A percentile compares a stretch with the other conserved stretches of the same genome.
Evolutionary conservation across 768 basidiomycete species (phyloP).

Genomic region (Kockovaella imperatae): DNA sequence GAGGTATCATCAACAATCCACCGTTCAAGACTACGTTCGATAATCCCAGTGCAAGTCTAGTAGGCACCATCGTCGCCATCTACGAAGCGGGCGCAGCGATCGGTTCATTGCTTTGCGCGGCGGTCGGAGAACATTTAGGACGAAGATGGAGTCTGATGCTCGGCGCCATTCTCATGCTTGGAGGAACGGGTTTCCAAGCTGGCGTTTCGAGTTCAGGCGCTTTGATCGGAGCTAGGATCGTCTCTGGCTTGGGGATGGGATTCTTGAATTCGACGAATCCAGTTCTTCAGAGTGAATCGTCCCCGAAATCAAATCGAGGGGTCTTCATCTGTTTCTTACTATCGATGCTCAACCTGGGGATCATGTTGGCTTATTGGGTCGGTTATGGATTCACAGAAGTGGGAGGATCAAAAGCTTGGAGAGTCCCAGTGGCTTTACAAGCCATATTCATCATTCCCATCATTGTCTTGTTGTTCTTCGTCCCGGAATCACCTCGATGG

Average conservation of each 20-base stretch:
- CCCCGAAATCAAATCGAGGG: slow-evolving; percentile 25
- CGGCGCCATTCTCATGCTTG: slow-evolving; percentile 28
- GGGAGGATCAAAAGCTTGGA: slow-evolving; percentile 19
- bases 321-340: slow-evolving; percentile 24
- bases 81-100: slow-evolving; percentile 20
- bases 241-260: slow-evolving; percentile 29
- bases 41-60: slow-evolving; percentile 1
- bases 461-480: slow-evolving; percentile 19
- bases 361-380: slow-evolving; percentile 29
- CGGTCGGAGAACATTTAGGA: slow-evolving; percentile 14
- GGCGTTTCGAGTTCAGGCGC: slow-evolving; percentile 16
- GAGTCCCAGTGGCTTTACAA: slow-evolving; percentile 29
- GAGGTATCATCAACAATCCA: slow-evolving; percentile 24
- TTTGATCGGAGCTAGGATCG: slow-evolving; percentile 26
- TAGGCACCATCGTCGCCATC: slow-evolving; percentile 24
- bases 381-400: slow-evolving; percentile 28
- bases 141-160: slow-evolving; percentile 15
- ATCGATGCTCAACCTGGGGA: slow-evolving; percentile 15
- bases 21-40: slow-evolving; percentile 16
- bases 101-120: slow-evolving; percentile 14
- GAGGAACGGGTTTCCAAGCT: slow-evolving; percentile 27
- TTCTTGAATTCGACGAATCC: slow-evolving; percentile 33
- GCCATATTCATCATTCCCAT: slow-evolving; percentile 25
- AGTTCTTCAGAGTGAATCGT: slow-evolving; percentile 25
- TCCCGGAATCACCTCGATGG: slow-evolving; percentile 35